Base-by-base conservation (phyloP, 2,329 filamentous ascomycete species). In the Bipolaris zeicola region DNA sequence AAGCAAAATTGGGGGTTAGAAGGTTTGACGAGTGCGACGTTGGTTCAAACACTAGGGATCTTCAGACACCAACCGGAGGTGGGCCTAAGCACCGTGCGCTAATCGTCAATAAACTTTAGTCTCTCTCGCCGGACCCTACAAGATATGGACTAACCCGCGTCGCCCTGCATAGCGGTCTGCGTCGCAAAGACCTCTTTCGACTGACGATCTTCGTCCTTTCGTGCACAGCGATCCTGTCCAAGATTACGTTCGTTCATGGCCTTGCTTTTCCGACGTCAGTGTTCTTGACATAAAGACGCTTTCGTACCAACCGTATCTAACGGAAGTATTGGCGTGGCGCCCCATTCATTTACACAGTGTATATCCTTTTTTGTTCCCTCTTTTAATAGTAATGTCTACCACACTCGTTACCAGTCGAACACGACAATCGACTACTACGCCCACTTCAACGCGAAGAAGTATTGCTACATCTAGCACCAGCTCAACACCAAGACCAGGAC, bases 311-410 rank as follows among this genome's bases (percentile, higher is more conserved):
- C 50, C 33, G 41, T 22, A 50, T 46, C 37, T 50, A 54, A 41
- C 53, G 33, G 46, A 43, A 26, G 20, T 24, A 47, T 57, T 53
- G 54, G 50, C 46, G 54, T 50, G 46, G 50, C 46, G 16, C 42
- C 50, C 43, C 46, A 49, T 44, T 57, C 46, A 31, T 50, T 47
- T 42, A 38, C 39, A 42, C 26, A 46, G 37, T 50, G 43, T 14
- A 44, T 42, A 33, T 42, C 16, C 20, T 36, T 46, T 41, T 36
- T 36, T 18, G 22, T 39, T 57, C 59, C 3, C 22, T 47, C 22
- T 26, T 52, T 52, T 67, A 69, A 68, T 68, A 38, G 66, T 69
- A 69, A 69, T 69, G 67, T 67, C 67, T 67, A 66, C 63, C 64
- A 55, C 60, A 50, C 33, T 60, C 44, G 39, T 53, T 50, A 50